Base-by-base conservation (phyloP, 2,329 filamentous ascomycete species). In the Sclerotinia subarctica region DNA sequence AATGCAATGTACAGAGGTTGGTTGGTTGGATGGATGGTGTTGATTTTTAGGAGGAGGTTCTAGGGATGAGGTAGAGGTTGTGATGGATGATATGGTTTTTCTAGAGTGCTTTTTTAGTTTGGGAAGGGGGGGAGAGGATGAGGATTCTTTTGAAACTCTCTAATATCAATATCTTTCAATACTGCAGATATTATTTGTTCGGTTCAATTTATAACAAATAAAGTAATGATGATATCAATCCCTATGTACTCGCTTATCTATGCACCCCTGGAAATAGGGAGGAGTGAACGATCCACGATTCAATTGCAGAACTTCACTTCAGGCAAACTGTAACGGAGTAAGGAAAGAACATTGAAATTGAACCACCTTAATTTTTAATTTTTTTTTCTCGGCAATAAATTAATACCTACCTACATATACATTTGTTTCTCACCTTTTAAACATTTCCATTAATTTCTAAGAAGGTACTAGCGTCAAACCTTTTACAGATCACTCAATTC, bases 211-310 rank as follows among this genome's bases (percentile, higher is more conserved):
- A 19, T 1, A 17, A 38, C n/a, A 44, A 24, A 24, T 56, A 21
- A 42, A n/a, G n/a, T 62, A 5, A n/a, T 42, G 19, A 21, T 32
- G 17, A n/a, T n/a, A 47, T 60, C 26, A 21, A 26, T 38, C 21
- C 35, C 62, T 49, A 62, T 47, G 51, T n/a, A 13, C 38, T 65
- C 63, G 63, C 63, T 65, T 65, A 57, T 65, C 51, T 46, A n/a
- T 24, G 35, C 49, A 42, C 63, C 63, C 63, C 38, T 65, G 38
- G 35, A 56, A 57, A 54, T 64, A 56, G 57, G 51, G 24, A 49
- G 32, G 51, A 59, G 44, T 47, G 35, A 17, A 58, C 19, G 49
- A 62, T 62, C 35, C 38, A 21, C 17, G 52, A 24, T 10, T 58
- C 42, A 57, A 2, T 29, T 5, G 29, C 29, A 29, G 29, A 2